A percentile compares a stretch with the other conserved stretches of the same genome.
These are phyloP conservation scores for Begonia peltatifolia DNA, from an alignment of 306 rosid genomes.

Conservation along the genomic window DNA sequence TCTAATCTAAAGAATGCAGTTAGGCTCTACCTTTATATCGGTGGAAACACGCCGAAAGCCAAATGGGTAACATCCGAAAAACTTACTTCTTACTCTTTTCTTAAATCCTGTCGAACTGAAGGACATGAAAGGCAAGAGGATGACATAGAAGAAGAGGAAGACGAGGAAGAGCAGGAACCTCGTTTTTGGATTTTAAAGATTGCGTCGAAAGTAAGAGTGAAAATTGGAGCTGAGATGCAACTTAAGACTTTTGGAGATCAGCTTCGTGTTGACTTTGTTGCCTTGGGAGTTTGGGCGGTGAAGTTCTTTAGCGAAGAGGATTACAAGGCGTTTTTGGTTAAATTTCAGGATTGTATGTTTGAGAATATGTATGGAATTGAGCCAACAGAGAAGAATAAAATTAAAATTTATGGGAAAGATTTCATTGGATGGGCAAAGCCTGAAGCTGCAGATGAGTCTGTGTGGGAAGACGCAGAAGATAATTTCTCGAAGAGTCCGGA, in stretches of 20 bases:
- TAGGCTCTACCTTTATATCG: slow-evolving; percentile 58
- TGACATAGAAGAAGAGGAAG: too few species aligned
- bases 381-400: slow-evolving; percentile 25
- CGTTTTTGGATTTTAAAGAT: slow-evolving; percentile 50
- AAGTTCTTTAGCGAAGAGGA: slow-evolving; percentile 43
- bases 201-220: slow-evolving; percentile 38
- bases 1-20: slow-evolving; percentile 34
- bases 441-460: slow-evolving; percentile 45
- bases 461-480: too few species aligned
- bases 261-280: slow-evolving; percentile 63
- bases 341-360: slow-evolving; percentile 44
- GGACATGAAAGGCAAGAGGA: slow-evolving; percentile 9
- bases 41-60: slow-evolving; percentile 61
- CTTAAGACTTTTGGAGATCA: slow-evolving; percentile 42
- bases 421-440: slow-evolving; percentile 77
- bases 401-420: slow-evolving; percentile 69
- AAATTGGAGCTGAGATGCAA: slow-evolving; percentile 35
- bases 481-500: slow-evolving; percentile 31
- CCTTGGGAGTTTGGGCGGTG: slow-evolving; percentile 72
- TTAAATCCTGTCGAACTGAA: slow-evolving; percentile 19
- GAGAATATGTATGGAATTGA: too few species aligned
- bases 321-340: slow-evolving; percentile 28
- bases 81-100: slow-evolving; percentile 38
- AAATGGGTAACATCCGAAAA: slow-evolving; percentile 73
- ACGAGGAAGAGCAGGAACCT: slow-evolving; percentile 16